Percentiles rank a stretch among this genome's conserved stretches.
Evolutionary conservation across 192 early-diverging fungal genomes (phyloP).

Genomic region (Funneliformis mosseae): DNA sequence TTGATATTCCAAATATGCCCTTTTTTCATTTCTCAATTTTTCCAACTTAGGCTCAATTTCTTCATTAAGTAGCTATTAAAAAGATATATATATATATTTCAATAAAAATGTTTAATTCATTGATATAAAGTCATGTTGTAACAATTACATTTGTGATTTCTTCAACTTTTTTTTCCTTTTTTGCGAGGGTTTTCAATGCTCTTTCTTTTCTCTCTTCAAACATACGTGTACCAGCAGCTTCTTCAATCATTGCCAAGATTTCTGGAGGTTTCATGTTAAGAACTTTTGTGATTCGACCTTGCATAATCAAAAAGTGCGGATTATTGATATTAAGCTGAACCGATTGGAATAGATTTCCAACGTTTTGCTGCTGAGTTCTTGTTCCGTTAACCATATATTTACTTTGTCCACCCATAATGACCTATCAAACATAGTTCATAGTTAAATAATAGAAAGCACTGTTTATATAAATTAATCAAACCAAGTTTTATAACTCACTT

Average conservation of each 20-base stretch:
- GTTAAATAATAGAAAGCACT: neutral
- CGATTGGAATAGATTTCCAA: conserved; percentile 92
- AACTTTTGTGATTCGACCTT: conserved; percentile 98
- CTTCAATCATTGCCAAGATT: conserved; percentile 97
- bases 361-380: conserved; percentile 84
- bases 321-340: conserved; percentile 99
- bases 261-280: conserved; percentile 99
- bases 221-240: conserved; percentile 98
- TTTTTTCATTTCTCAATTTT: conserved; percentile 83
- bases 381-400: conserved; percentile 98
- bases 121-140: neutral
- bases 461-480: neutral
- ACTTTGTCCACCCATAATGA: conserved; percentile 88
- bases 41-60: conserved; percentile 95
- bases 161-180: conserved; percentile 94
- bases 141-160: conserved; percentile 74
- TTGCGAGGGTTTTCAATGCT: conserved; percentile 89
- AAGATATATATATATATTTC: neutral
- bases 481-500: conserved; percentile 59
- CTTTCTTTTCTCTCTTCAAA: conserved; percentile 98
- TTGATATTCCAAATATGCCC: conserved; percentile 89
- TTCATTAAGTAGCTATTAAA: conserved; percentile 69
- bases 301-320: conserved; percentile 99
- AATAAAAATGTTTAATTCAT: neutral
- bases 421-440: conserved; percentile 30